Evolutionary conservation across 1,284 basidiomycete species (phyloP).

Genomic region (Cystobasidiaceae sp.): DNA sequence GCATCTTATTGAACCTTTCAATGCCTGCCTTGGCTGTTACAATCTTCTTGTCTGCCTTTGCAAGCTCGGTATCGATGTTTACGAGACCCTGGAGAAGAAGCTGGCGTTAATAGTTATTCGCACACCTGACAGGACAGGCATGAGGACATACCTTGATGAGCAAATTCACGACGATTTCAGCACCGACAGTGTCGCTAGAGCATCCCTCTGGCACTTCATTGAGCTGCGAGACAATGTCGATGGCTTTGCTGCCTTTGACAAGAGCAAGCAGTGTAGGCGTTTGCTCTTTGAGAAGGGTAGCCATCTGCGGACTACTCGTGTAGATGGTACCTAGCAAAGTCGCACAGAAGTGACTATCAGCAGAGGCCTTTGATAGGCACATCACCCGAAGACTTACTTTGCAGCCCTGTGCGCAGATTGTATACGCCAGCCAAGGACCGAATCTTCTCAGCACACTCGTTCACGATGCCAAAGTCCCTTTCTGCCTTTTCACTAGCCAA

Average conservation of each 20-base stretch:
- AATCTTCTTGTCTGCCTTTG: slow-evolving; percentile 78
- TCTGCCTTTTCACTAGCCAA: slow-evolving; percentile 70
- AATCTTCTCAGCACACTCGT: slow-evolving; percentile 69
- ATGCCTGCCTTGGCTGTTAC: slow-evolving; percentile 63
- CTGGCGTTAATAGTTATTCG: neutral
- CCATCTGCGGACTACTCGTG: slow-evolving; percentile 60
- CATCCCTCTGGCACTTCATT: slow-evolving; percentile 74
- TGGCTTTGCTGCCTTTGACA: slow-evolving; percentile 79
- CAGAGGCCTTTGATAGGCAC: neutral
- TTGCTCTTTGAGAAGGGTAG: slow-evolving; percentile 64
- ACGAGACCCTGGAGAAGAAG: slow-evolving; percentile 64
- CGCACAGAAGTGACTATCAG: neutral
- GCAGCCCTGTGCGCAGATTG: slow-evolving; percentile 79
- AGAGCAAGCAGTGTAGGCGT: slow-evolving; percentile 70
- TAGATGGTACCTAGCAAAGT: slow-evolving; percentile 67
- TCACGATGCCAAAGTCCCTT: slow-evolving; percentile 79
- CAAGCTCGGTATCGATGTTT: slow-evolving; percentile 74
- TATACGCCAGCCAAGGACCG: slow-evolving; percentile 88
- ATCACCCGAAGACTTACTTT: slow-evolving; percentile 56
- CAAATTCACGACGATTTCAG: slow-evolving; percentile 69
- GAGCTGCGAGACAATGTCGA: slow-evolving; percentile 57
- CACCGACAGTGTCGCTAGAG: slow-evolving; percentile 72
- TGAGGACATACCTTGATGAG: slow-evolving; percentile 65
- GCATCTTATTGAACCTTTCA: slow-evolving; percentile 70
- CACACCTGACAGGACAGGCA: neutral